phyloP scores from a whole-genome alignment of 345 rosid genomes.

The Hibiscus trionum region DNA sequence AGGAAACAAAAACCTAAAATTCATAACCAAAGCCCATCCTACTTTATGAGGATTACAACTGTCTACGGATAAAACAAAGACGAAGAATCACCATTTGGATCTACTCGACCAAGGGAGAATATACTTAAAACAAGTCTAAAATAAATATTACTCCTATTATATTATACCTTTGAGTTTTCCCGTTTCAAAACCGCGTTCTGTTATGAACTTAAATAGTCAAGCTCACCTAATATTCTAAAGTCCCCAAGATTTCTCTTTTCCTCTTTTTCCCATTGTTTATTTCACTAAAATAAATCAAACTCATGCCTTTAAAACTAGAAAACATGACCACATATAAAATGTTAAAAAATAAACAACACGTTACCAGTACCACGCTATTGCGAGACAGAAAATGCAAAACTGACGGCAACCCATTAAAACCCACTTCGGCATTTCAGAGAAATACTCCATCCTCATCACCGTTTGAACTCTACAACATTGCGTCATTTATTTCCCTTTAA shows the following conservation, averaged over 20 bases:
- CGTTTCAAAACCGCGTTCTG: constrained; percentile 2
- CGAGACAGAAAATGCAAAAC: constrained; percentile 5
- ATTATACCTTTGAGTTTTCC: background rate
- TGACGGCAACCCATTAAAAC: constrained; percentile 9
- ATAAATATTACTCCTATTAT: constrained; percentile 3
- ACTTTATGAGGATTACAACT: background rate
- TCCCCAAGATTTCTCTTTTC: constrained; percentile 30
- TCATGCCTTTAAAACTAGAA: background rate
- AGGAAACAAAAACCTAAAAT: background rate
- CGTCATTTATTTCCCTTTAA: background rate
- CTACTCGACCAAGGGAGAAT: constrained; percentile 19
- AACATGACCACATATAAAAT: background rate
- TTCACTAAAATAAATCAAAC: constrained; percentile 8
- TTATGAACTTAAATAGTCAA: constrained; percentile 9
- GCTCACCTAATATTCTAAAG: constrained; percentile 19
- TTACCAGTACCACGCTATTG: constrained; percentile 1
- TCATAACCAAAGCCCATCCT: background rate
- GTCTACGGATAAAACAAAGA: constrained; percentile 4
- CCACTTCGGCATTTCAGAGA: constrained; percentile 11
- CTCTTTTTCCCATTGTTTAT: constrained; percentile 13
- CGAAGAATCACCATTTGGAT: constrained; percentile 14
- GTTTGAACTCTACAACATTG: constrained; percentile 11
- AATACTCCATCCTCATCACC: constrained; percentile 10
- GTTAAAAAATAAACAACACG: constrained; percentile 3
- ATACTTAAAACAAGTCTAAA: constrained; percentile 19